phyloP scores from a whole-genome alignment of 2,329 filamentous ascomycete species.

The Pseudogymnoascus sp. region DNA sequence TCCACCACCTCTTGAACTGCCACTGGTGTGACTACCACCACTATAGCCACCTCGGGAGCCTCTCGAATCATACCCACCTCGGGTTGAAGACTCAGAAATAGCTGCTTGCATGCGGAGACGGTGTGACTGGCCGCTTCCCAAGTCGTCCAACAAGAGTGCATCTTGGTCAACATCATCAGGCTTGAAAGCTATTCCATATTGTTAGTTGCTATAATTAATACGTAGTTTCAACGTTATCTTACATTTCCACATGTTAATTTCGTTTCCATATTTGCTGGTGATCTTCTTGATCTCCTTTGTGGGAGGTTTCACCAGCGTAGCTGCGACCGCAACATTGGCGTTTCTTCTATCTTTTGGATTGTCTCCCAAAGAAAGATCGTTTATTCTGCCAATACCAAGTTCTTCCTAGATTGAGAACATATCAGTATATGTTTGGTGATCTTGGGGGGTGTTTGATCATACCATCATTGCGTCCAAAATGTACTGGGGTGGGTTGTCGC shows the following conservation, averaged over 20 bases:
- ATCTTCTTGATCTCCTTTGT: slow-evolving; percentile 1
- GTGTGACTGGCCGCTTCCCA: slow-evolving; percentile 9
- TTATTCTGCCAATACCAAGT: slow-evolving; percentile 22
- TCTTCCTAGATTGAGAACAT: slow-evolving; percentile 21
- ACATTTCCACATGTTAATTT: background rate
- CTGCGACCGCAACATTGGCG: background rate
- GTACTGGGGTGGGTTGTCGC: background rate
- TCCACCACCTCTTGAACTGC: background rate
- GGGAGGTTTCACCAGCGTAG: background rate
- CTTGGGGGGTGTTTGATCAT: background rate
- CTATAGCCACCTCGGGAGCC: background rate
- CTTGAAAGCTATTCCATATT: background rate
- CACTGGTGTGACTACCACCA: background rate
- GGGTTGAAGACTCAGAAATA: background rate
- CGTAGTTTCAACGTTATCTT: background rate
- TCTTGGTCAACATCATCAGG: slow-evolving; percentile 9
- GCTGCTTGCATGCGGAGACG: slow-evolving; percentile 4
- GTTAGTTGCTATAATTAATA: background rate
- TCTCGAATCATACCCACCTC: background rate
- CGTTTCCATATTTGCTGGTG: background rate
- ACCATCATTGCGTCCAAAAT: background rate
- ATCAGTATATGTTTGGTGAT: background rate
- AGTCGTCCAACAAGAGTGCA: slow-evolving; percentile 1
- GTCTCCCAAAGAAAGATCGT: slow-evolving; percentile 23
- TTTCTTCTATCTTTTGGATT: background rate